Evolutionary conservation across 768 basidiomycete genomes (phyloP).

Genomic region (Trametes villosa): DNA sequence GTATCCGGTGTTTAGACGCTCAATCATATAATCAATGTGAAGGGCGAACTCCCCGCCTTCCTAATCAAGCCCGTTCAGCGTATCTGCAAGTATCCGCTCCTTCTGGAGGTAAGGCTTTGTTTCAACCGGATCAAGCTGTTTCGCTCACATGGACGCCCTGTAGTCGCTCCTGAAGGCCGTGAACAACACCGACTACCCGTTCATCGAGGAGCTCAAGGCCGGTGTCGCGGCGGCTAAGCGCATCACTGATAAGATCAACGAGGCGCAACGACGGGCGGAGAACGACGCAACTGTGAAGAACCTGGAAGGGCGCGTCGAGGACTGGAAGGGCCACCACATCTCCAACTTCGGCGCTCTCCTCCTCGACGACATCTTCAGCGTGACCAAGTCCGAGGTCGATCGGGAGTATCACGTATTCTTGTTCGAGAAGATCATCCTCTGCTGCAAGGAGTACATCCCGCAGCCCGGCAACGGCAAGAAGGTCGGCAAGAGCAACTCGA

Average conservation of each 20-base stretch:
- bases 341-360: conserved; percentile 93
- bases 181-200: conserved; percentile 61
- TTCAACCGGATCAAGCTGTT: conserved; percentile 1
- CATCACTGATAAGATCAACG: conserved; percentile 95
- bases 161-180: conserved; percentile 81
- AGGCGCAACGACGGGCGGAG: conserved; percentile 89
- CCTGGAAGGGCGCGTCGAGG: conserved; percentile 85
- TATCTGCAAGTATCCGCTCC: conserved; percentile 96
- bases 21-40: conserved; percentile 85
- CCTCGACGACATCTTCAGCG: conserved; percentile 93
- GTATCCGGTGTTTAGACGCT: conserved; percentile 55
- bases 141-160: conserved; percentile 9
- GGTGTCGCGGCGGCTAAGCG: conserved; percentile 89
- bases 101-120: conserved; percentile 74
- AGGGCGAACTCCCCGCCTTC: conserved; percentile 92
- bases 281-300: conserved; percentile 90
- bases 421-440: conserved; percentile 98
- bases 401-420: conserved; percentile 98
- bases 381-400: conserved; percentile 95
- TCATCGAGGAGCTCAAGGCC: conserved; percentile 79
- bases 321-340: conserved; percentile 99
- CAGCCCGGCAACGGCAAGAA: conserved; percentile 66
- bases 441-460: conserved; percentile 89
- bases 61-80: conserved; percentile 99
- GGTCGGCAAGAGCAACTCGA: conserved; percentile 81